Conservation (phyloP, 2,329 filamentous ascomycete species). For the Cadophora sp. region DNA sequence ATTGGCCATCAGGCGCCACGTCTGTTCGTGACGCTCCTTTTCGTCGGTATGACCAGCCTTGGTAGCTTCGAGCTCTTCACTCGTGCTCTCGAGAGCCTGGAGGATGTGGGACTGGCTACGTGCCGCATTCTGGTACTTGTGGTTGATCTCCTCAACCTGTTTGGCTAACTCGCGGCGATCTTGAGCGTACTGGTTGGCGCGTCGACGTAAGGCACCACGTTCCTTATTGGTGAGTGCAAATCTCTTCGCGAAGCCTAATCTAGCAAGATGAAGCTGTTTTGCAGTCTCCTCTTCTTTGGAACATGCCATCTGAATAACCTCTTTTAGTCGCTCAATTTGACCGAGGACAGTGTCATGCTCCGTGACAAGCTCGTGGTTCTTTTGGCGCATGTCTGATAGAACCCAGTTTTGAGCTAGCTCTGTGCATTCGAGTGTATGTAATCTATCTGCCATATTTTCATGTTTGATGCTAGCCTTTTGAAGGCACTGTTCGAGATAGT, state of each 20-base stretch:
- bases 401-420: too few relatives aligned
- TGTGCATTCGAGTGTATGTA: too few relatives aligned
- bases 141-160: not conserved
- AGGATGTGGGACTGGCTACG: not conserved
- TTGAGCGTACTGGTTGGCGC: not conserved
- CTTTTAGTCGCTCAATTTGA: too few relatives aligned
- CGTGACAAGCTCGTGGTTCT: too few relatives aligned
- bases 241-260: not conserved
- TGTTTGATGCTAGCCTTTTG: not conserved
- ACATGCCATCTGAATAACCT: too few relatives aligned
- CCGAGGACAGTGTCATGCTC: too few relatives aligned
- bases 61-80: not conserved
- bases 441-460: too few relatives aligned
- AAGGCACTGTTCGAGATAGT: not conserved
- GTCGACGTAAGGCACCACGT: not conserved
- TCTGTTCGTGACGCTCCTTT: not conserved
- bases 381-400: too few relatives aligned
- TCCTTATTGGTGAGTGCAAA: not conserved
- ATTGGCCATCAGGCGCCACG: not conserved
- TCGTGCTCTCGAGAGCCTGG: not conserved
- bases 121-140: not conserved
- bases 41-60: not conserved
- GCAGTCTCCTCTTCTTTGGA: not conserved
- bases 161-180: not conserved
- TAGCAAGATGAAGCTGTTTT: not conserved